A percentile compares a stretch with the other conserved stretches of the same genome.
Conservation (phyloP, 1,284 basidiomycete genomes). For the Rhodofomes roseus region DNA sequence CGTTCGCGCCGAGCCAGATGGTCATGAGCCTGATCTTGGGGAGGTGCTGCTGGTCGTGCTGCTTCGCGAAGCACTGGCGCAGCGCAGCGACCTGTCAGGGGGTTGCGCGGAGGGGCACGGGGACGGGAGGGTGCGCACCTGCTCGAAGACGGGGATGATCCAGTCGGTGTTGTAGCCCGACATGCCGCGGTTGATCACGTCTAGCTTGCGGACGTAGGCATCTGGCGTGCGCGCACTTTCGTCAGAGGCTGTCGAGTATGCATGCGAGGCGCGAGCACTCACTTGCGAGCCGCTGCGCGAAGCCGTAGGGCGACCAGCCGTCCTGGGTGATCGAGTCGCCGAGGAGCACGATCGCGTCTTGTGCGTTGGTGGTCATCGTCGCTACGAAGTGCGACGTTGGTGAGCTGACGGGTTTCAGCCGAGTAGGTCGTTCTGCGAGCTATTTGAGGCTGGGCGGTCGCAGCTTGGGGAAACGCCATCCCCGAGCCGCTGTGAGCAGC, state of each 20-base stretch:
- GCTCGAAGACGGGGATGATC: constrained; percentile 75
- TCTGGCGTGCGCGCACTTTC: constrained; percentile 37
- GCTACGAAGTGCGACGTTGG: neutral
- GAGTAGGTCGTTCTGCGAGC: too few species aligned
- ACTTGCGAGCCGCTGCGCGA: constrained; percentile 64
- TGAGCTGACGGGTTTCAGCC: neutral
- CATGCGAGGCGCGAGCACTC: constrained; percentile 21
- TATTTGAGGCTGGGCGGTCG: too few species aligned
- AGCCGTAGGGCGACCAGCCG: constrained; percentile 54
- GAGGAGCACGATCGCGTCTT: constrained; percentile 68
- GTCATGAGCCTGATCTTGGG: constrained; percentile 71
- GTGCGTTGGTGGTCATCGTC: constrained; percentile 51
- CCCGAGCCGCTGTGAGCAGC: too few species aligned
- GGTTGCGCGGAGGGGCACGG: neutral
- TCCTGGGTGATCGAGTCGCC: constrained; percentile 77
- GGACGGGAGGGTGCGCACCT: constrained; percentile 39
- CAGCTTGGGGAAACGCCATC: too few species aligned
- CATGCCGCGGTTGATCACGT: constrained; percentile 79
- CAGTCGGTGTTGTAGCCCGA: constrained; percentile 84
- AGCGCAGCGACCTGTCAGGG: neutral
- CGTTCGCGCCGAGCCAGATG: constrained; percentile 91
- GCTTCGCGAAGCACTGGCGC: constrained; percentile 51
- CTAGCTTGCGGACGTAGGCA: constrained; percentile 73
- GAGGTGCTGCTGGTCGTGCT: constrained; percentile 42
- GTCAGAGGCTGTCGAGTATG: neutral